A percentile compares a stretch with the other conserved stretches of the same genome.
Evolutionary conservation across 306 rosid species (phyloP).

Genomic region (Prunus fruticosa): DNA sequence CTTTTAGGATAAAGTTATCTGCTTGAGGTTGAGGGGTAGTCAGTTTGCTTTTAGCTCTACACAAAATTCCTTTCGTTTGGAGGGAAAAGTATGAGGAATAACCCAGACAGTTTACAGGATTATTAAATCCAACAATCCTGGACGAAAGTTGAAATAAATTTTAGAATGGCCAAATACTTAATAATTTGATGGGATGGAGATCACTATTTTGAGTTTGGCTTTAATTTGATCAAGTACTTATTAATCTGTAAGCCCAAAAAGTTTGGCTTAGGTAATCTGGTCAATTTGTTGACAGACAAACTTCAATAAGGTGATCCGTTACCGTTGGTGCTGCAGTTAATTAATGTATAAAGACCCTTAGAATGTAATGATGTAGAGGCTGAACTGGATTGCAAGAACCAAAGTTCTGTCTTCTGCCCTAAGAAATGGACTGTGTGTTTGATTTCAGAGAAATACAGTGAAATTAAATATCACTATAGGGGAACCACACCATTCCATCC

Average conservation of each 20-base stretch:
- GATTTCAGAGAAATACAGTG: too few relatives aligned
- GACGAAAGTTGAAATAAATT: not conserved
- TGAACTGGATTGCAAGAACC: not conserved
- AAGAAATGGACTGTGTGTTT: not conserved
- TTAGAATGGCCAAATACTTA: not conserved
- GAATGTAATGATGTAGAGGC: not conserved
- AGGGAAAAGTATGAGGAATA: not conserved
- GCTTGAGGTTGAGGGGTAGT: not conserved
- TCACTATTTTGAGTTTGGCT: not conserved
- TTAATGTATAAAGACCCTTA: not conserved
- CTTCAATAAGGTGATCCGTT: not conserved
- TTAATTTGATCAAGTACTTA: too few relatives aligned
- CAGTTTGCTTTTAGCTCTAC: not conserved
- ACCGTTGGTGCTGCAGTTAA: not conserved
- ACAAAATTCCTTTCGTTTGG: too few relatives aligned
- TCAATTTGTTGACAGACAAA: not conserved
- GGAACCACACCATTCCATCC: too few relatives aligned
- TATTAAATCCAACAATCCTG: not conserved
- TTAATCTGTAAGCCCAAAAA: not conserved
- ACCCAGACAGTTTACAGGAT: not conserved
- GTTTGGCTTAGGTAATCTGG: not conserved
- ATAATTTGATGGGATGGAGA: not conserved
- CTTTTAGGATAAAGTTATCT: not conserved
- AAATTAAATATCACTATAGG: too few relatives aligned
- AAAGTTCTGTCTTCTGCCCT: not conserved